Percentiles rank a stretch among this genome's conserved stretches.
Evolutionary conservation across 768 basidiomycete genomes (phyloP).

Genomic region (Tulasnella sp.): DNA sequence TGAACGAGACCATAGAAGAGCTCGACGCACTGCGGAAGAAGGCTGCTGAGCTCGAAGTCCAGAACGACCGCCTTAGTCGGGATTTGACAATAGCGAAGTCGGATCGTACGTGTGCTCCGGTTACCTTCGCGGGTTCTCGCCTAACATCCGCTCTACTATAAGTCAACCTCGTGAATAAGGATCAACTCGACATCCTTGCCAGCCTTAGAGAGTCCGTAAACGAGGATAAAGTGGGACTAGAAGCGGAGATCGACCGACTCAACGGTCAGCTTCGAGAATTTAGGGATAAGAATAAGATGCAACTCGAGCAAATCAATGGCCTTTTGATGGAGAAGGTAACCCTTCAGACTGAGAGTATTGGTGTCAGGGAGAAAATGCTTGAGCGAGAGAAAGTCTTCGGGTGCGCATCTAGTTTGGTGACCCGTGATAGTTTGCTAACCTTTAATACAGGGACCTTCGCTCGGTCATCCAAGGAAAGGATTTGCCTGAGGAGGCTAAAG

Average conservation of each 20-base stretch:
- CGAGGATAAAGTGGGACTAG: conserved; percentile 73
- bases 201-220: conserved; percentile 81
- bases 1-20: conserved; percentile 82
- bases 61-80: conserved; percentile 50
- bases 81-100: conserved; percentile 80
- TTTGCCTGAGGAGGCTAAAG: conserved; percentile 73
- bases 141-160: neutral
- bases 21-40: conserved; percentile 62
- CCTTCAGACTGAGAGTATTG: conserved; percentile 84
- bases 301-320: conserved; percentile 77
- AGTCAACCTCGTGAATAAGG: conserved; percentile 90
- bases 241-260: conserved; percentile 56
- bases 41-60: conserved; percentile 63
- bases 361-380: conserved; percentile 77
- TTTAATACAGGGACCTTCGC: conserved; percentile 56
- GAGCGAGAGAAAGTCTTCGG: conserved; percentile 81
- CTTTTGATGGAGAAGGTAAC: conserved; percentile 88
- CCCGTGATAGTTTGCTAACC: neutral
- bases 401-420: conserved; percentile 34
- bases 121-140: neutral
- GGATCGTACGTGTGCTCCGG: conserved; percentile 45
- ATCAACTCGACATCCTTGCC: conserved; percentile 83
- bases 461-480: conserved; percentile 70
- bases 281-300: conserved; percentile 79
- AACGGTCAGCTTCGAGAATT: conserved; percentile 63